These are phyloP conservation scores for Dillenia suffruticosa DNA, from an alignment of 164 flowering plant genomes.

Conservation along the genomic window DNA sequence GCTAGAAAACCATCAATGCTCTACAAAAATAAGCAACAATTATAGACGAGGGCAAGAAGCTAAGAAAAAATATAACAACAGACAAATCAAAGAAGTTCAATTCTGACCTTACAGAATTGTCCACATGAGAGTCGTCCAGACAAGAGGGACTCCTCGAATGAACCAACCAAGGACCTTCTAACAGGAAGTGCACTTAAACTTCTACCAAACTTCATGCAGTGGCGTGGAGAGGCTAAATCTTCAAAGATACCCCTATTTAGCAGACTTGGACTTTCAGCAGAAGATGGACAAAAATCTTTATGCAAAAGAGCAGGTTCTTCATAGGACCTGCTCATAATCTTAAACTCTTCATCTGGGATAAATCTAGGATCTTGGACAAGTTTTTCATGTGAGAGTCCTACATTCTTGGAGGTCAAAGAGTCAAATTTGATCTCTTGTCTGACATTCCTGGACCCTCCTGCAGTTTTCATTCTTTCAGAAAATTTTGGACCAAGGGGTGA, in stretches of 20 bases:
- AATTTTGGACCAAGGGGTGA: slow-evolving; percentile 87
- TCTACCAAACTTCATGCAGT: slow-evolving; percentile 32
- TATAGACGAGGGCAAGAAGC: neutral
- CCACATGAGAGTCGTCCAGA: slow-evolving; percentile 75
- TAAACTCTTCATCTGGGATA: slow-evolving; percentile 31
- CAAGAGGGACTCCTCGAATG: slow-evolving; percentile 90
- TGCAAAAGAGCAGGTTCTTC: slow-evolving; percentile 34
- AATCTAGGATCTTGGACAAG: slow-evolving; percentile 17
- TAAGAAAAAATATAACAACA: neutral
- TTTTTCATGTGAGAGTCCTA: slow-evolving; percentile 30
- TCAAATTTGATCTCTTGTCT: slow-evolving; percentile 22
- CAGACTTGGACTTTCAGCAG: slow-evolving; percentile 30
- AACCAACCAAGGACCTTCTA: slow-evolving; percentile 91
- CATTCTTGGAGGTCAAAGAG: slow-evolving; percentile 17
- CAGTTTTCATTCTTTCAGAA: slow-evolving; percentile 40
- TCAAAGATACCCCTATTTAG: slow-evolving; percentile 22
- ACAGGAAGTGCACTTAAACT: slow-evolving; percentile 53
- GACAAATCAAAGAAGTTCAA: slow-evolving; percentile 7
- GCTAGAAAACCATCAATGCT: slow-evolving; percentile 89
- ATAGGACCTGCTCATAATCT: slow-evolving; percentile 28
- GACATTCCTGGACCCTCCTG: slow-evolving; percentile 18
- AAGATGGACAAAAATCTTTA: slow-evolving; percentile 29
- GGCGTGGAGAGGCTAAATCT: slow-evolving; percentile 23
- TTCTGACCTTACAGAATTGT: slow-evolving; percentile 54
- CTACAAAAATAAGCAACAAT: slow-evolving; percentile 30